phyloP scores from a whole-genome alignment of 2,329 filamentous ascomycete species.

The Alternaria brassicae region DNA sequence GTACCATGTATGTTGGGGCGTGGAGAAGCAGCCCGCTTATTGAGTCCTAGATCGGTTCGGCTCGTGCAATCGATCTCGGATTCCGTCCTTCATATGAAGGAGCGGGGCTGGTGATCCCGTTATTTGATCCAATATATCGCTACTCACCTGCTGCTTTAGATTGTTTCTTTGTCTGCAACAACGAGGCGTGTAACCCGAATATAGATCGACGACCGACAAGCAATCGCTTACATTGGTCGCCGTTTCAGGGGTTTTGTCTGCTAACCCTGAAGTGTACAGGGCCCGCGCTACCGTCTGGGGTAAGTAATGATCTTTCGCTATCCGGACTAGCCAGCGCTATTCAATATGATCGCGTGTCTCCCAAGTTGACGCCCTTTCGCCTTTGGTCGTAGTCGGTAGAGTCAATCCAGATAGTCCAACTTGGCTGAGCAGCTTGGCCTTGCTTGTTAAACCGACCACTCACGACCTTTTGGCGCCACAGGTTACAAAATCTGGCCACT shows the following conservation, averaged over 20 bases:
- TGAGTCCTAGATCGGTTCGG: not conserved
- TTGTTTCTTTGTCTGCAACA: conserved; percentile 17
- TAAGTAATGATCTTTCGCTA: conserved; percentile 10
- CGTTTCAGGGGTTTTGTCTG: conserved; percentile 7
- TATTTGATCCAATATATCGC: conserved; percentile 20
- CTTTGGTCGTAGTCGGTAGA: conserved; percentile 9
- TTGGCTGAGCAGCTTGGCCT: conserved; percentile 12
- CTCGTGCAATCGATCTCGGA: not conserved
- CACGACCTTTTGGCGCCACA: conserved; percentile 14
- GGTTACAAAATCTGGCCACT: conserved; percentile 6
- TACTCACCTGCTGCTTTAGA: conserved; percentile 26
- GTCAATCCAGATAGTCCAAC: conserved; percentile 15
- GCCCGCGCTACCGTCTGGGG: conserved; percentile 12
- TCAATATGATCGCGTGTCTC: conserved; percentile 13
- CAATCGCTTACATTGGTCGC: conserved; percentile 25
- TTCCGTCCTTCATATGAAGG: conserved; percentile 30
- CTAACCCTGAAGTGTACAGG: conserved; percentile 11
- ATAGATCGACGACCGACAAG: conserved; percentile 21
- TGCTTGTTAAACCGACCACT: conserved; percentile 20
- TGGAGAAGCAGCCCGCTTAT: not conserved
- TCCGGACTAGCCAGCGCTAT: conserved; percentile 12
- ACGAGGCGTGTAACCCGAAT: conserved; percentile 23
- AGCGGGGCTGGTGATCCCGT: conserved; percentile 16
- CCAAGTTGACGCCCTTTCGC: conserved; percentile 7
- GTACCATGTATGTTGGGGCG: not conserved